Conservation (phyloP, 2,329 filamentous ascomycete genomes). For the Xylaria sp. region DNA sequence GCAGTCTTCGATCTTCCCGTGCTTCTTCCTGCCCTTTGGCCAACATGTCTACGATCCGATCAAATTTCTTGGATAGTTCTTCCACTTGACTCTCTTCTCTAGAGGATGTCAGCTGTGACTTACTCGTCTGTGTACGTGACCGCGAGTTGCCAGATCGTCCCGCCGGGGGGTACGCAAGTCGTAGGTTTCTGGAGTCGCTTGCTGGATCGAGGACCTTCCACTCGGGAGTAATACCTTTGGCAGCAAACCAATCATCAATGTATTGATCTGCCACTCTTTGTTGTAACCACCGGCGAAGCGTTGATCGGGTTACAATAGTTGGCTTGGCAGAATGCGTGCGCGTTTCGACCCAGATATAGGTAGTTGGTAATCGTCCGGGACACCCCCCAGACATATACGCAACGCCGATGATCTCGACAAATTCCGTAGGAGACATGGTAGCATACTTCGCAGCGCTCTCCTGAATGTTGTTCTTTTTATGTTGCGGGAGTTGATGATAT, state of each 20-base stretch:
- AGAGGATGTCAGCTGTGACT: not conserved
- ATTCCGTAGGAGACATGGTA: not conserved
- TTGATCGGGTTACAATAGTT: slow-evolving; percentile 2
- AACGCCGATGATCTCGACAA: slow-evolving; percentile 9
- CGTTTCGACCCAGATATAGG: slow-evolving; percentile 18
- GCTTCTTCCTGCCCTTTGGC: not conserved
- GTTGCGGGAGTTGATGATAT: not conserved
- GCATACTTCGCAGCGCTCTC: slow-evolving; percentile 7
- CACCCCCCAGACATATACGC: slow-evolving; percentile 2
- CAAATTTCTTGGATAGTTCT: not conserved
- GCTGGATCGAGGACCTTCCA: not conserved
- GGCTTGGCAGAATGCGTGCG: not conserved
- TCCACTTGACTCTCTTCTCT: not conserved
- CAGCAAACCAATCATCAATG: not conserved
- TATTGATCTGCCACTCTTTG: not conserved
- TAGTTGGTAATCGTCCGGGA: not conserved
- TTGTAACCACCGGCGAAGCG: slow-evolving; percentile 4
- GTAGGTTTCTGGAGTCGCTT: not conserved
- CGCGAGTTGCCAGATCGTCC: not conserved
- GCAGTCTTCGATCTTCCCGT: not conserved
- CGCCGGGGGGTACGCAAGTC: not conserved
- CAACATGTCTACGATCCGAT: not conserved
- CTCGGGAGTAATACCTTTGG: slow-evolving; percentile 4
- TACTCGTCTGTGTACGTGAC: not conserved
- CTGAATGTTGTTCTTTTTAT: not conserved